These are phyloP conservation scores for Nemania abortiva DNA, from an alignment of 2,329 filamentous ascomycete genomes.

Conservation along the genomic window DNA sequence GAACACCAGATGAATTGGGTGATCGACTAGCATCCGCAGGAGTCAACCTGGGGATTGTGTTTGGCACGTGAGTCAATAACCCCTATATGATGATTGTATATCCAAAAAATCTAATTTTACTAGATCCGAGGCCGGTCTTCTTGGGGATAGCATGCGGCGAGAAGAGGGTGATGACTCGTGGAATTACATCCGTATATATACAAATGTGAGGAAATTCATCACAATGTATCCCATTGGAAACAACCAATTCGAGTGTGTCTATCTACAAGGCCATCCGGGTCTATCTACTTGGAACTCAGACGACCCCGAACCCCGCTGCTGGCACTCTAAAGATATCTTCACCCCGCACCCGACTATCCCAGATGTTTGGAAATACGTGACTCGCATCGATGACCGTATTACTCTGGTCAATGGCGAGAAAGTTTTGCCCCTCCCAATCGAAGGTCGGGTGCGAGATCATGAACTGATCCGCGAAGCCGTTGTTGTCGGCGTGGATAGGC, in stretches of 20 bases:
- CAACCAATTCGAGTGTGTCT: neutral
- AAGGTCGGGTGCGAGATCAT: neutral
- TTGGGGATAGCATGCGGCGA: conserved; percentile 1
- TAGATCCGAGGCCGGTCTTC: neutral
- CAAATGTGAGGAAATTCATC: neutral
- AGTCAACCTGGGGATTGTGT: neutral
- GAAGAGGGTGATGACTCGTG: neutral
- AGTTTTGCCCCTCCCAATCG: conserved; percentile 2
- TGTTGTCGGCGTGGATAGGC: neutral
- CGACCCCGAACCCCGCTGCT: neutral
- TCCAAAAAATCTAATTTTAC: neutral
- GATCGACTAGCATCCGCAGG: neutral
- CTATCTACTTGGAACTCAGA: neutral
- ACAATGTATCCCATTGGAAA: neutral
- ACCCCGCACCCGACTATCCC: neutral
- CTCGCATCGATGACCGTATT: neutral
- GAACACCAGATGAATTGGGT: neutral
- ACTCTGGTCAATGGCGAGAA: conserved; percentile 2
- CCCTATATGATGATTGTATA: neutral
- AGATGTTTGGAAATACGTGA: conserved; percentile 6
- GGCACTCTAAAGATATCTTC: conserved; percentile 4
- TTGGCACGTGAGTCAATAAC: neutral
- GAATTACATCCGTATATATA: conserved; percentile 2
- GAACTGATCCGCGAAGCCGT: neutral
- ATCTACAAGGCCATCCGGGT: neutral